phyloP scores from a whole-genome alignment of 2,329 filamentous ascomycete species.

The Ceratocystis harringtonii region DNA sequence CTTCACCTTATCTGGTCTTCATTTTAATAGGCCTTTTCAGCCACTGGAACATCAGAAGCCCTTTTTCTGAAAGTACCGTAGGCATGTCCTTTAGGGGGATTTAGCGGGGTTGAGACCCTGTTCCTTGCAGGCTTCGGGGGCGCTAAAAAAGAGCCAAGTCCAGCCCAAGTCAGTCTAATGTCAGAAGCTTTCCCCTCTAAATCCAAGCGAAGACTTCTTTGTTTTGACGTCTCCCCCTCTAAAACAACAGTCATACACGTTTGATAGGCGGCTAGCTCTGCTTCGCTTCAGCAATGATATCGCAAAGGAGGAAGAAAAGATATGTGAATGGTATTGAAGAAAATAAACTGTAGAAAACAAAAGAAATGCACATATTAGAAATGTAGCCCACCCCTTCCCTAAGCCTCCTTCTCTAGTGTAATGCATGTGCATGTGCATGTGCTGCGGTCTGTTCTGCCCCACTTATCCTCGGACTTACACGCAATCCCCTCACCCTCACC shows the following conservation, averaged over 20 bases:
- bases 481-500: not conserved
- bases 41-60: too few relatives aligned
- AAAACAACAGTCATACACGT: not conserved
- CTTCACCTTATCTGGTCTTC: too few relatives aligned
- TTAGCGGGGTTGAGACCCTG: too few relatives aligned
- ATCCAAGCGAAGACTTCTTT: not conserved
- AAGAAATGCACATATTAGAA: constrained; percentile 4
- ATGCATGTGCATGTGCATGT: too few relatives aligned
- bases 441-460: not conserved
- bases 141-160: not conserved
- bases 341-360: not conserved
- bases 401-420: not conserved
- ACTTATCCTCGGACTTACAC: not conserved
- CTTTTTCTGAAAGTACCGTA: too few relatives aligned
- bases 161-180: not conserved
- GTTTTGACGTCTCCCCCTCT: not conserved
- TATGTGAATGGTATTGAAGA: not conserved
- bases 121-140: too few relatives aligned
- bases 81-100: too few relatives aligned
- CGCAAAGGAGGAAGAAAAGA: not conserved
- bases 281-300: not conserved
- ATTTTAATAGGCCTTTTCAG: too few relatives aligned
- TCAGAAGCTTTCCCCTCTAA: not conserved
- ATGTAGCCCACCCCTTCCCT: not conserved
- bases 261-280: not conserved